Conservation (phyloP, 2,329 filamentous ascomycete genomes). For the Biscogniauxia mediterranea region DNA sequence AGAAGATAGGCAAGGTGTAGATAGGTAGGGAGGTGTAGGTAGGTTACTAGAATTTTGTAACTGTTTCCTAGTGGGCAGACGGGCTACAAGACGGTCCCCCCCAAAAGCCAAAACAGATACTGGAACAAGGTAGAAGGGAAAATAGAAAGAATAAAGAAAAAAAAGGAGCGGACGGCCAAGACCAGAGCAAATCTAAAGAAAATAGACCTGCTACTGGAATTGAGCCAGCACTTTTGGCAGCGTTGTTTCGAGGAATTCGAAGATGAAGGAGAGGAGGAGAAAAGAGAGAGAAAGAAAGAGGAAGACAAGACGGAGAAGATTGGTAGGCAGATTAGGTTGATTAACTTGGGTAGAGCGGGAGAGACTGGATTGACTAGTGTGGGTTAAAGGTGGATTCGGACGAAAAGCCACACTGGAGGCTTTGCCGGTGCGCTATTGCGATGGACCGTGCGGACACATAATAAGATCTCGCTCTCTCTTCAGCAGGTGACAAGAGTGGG, state of each 20-base stretch:
- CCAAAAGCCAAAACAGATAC: slow-evolving; percentile 27
- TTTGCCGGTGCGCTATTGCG: not conserved
- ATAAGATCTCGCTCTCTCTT: not conserved
- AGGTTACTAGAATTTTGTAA: slow-evolving; percentile 8
- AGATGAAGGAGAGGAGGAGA: slow-evolving; percentile 27
- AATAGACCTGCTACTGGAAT: slow-evolving; percentile 53
- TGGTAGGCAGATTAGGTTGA: not conserved
- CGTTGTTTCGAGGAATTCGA: slow-evolving; percentile 30
- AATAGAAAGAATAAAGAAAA: slow-evolving; percentile 23
- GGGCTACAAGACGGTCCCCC: slow-evolving; percentile 19
- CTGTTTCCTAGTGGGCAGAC: slow-evolving; percentile 19
- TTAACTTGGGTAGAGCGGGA: slow-evolving; percentile 1
- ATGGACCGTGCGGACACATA: slow-evolving; percentile 2
- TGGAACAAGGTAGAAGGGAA: slow-evolving; percentile 24
- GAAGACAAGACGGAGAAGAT: slow-evolving; percentile 18
- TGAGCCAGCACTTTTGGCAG: slow-evolving; percentile 45
- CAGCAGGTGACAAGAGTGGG: not conserved
- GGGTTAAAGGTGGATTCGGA: slow-evolving; percentile 10
- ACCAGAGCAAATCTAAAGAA: slow-evolving; percentile 51
- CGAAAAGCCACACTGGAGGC: slow-evolving; percentile 4
- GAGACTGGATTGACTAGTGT: slow-evolving; percentile 14
- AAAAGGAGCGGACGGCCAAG: slow-evolving; percentile 61
- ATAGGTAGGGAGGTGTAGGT: too few relatives aligned
- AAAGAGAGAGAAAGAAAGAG: slow-evolving; percentile 24
- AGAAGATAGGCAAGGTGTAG: slow-evolving; percentile 9